phyloP scores from a whole-genome alignment of 495 filamentous ascomycete genomes.

The Aspergillus panamensis region DNA sequence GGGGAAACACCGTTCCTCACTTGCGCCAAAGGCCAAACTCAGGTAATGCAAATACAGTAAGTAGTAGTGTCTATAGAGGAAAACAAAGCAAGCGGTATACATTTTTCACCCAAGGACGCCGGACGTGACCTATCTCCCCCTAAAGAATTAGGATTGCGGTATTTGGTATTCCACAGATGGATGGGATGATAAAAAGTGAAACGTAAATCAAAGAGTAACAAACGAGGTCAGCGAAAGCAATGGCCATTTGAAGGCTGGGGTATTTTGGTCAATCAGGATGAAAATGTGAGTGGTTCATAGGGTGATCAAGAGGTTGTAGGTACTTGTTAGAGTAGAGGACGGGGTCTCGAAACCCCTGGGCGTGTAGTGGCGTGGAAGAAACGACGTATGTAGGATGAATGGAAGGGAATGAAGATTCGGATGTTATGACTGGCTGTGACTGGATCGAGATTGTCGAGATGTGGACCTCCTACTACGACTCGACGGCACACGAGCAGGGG shows the following conservation, averaged over 20 bases:
- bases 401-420: background rate
- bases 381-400: background rate
- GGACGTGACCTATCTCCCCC: background rate
- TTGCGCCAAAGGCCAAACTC: slow-evolving; percentile 1
- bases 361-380: background rate
- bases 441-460: slow-evolving; percentile 41
- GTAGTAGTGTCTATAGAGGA: background rate
- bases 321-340: too few relatives aligned
- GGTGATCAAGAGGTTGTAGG: too few relatives aligned
- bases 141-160: background rate
- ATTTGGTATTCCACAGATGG: background rate
- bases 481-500: slow-evolving; percentile 37
- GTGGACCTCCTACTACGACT: slow-evolving; percentile 37
- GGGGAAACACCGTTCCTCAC: background rate
- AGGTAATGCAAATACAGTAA: background rate
- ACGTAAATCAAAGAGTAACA: background rate
- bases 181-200: background rate
- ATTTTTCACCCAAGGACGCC: slow-evolving; percentile 6
- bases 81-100: slow-evolving; percentile 3
- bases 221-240: too few relatives aligned
- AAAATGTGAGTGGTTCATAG: too few relatives aligned
- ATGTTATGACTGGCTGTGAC: slow-evolving; percentile 29
- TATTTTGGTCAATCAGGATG: too few relatives aligned
- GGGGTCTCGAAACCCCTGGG: too few relatives aligned
- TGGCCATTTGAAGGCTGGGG: too few relatives aligned